phyloP scores from a whole-genome alignment of 345 rosid species.

The Cardamine chenopodiifolia region DNA sequence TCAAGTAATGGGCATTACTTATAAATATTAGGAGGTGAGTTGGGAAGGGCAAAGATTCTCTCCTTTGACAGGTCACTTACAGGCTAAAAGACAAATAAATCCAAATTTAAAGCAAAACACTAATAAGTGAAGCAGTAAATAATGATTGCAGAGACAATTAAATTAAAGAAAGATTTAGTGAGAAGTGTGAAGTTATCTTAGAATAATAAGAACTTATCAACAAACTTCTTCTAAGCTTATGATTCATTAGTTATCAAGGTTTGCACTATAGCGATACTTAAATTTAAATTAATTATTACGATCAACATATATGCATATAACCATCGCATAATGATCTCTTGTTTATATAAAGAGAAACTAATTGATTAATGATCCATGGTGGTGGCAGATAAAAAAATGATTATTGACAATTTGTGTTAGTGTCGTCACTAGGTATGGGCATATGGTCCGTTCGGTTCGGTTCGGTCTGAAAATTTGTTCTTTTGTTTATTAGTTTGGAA shows the following conservation, averaged over 20 bases:
- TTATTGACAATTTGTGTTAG: neutral
- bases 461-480: too few relatives aligned
- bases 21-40: conserved; percentile 41
- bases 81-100: conserved; percentile 45
- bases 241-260: conserved; percentile 26
- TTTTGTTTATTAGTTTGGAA: too few relatives aligned
- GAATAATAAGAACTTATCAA: conserved; percentile 23
- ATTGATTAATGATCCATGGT: neutral
- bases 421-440: too few relatives aligned
- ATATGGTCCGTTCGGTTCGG: too few relatives aligned
- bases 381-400: too few relatives aligned
- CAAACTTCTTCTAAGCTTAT: conserved; percentile 27
- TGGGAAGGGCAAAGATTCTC: conserved; percentile 39
- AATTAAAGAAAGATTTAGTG: conserved; percentile 27
- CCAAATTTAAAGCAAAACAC: conserved; percentile 34
- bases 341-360: neutral
- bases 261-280: conserved; percentile 20
- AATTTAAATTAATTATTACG: neutral
- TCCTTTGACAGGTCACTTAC: conserved; percentile 46
- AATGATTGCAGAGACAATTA: conserved; percentile 32
- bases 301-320: neutral
- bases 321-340: neutral
- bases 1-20: conserved; percentile 39
- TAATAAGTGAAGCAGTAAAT: conserved; percentile 32
- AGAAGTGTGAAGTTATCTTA: conserved; percentile 23